A percentile compares a stretch with the other conserved stretches of the same genome.
Evolutionary conservation across 257 asterid species (phyloP).

Genomic region (Petunia secreta): DNA sequence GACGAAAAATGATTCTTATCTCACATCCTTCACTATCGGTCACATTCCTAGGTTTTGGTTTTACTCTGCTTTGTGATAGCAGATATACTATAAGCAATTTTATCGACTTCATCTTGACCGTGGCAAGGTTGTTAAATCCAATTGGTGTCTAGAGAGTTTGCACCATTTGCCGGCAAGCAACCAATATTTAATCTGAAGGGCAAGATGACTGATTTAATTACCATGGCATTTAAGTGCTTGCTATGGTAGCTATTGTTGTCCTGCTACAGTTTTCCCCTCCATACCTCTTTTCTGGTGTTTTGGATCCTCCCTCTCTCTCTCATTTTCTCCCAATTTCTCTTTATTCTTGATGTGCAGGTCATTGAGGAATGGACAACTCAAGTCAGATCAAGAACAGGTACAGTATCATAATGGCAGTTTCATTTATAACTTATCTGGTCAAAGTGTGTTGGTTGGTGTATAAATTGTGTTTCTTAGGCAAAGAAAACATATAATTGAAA

Average conservation of each 20-base stretch:
- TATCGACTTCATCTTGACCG: not conserved
- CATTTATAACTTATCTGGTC: not conserved
- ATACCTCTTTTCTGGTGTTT: constrained; percentile 12
- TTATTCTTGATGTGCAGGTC: constrained; percentile 54
- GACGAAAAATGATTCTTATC: not conserved
- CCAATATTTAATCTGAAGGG: constrained; percentile 46
- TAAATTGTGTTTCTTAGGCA: not conserved
- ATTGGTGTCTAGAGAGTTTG: constrained; percentile 45
- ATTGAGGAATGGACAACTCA: constrained; percentile 87
- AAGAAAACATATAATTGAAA: constrained; percentile 3
- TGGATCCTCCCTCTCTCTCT: not conserved
- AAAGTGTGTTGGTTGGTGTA: not conserved
- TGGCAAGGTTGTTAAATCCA: constrained; percentile 54
- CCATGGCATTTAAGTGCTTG: constrained; percentile 30
- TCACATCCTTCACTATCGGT: not conserved
- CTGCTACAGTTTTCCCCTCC: constrained; percentile 36
- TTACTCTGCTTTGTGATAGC: not conserved
- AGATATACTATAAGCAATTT: not conserved
- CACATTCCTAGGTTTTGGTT: constrained; percentile 6
- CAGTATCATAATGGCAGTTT: constrained; percentile 14
- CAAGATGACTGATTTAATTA: constrained; percentile 35
- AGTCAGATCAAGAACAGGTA: constrained; percentile 73
- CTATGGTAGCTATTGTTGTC: constrained; percentile 32
- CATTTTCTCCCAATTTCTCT: not conserved
- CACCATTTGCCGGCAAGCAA: constrained; percentile 69